A percentile compares a stretch with the other conserved stretches of the same genome.
These are phyloP conservation scores for Paraphoma chrysanthemicola DNA, from an alignment of 2,329 filamentous ascomycete species.

Conservation along the genomic window DNA sequence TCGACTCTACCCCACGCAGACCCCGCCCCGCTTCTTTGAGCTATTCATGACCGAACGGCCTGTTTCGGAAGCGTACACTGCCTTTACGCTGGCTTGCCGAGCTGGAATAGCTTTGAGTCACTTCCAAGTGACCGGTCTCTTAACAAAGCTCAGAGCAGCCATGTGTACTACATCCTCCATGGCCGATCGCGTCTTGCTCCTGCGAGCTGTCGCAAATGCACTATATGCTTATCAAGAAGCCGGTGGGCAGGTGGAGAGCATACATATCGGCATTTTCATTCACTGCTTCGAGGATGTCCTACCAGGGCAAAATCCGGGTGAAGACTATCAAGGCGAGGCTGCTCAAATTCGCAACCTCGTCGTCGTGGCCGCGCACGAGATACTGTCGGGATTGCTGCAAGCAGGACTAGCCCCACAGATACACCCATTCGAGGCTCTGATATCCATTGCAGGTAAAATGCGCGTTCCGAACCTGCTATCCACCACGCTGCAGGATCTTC, in stretches of 20 bases:
- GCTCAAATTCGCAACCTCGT: slow-evolving; percentile 30
- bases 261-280: slow-evolving; percentile 49
- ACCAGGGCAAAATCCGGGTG: slow-evolving; percentile 20
- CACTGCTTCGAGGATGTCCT: slow-evolving; percentile 39
- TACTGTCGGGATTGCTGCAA: slow-evolving; percentile 30
- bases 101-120: slow-evolving; percentile 47
- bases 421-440: slow-evolving; percentile 33
- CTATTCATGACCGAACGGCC: slow-evolving; percentile 56
- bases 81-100: slow-evolving; percentile 58
- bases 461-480: slow-evolving; percentile 32
- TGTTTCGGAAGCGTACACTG: slow-evolving; percentile 54
- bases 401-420: slow-evolving; percentile 32
- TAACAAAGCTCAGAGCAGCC: slow-evolving; percentile 40
- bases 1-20: slow-evolving; percentile 53
- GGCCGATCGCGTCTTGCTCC: slow-evolving; percentile 28
- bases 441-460: slow-evolving; percentile 38
- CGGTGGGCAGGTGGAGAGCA: slow-evolving; percentile 43
- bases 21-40: slow-evolving; percentile 53
- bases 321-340: slow-evolving; percentile 25
- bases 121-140: slow-evolving; percentile 38
- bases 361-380: slow-evolving; percentile 31
- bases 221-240: slow-evolving; percentile 52
- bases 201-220: slow-evolving; percentile 51
- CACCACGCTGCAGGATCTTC: slow-evolving; percentile 32
- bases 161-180: slow-evolving; percentile 20